Evolutionary conservation across 2,329 filamentous ascomycete genomes (phyloP).

Genomic region (Scytalidium sp.): DNA sequence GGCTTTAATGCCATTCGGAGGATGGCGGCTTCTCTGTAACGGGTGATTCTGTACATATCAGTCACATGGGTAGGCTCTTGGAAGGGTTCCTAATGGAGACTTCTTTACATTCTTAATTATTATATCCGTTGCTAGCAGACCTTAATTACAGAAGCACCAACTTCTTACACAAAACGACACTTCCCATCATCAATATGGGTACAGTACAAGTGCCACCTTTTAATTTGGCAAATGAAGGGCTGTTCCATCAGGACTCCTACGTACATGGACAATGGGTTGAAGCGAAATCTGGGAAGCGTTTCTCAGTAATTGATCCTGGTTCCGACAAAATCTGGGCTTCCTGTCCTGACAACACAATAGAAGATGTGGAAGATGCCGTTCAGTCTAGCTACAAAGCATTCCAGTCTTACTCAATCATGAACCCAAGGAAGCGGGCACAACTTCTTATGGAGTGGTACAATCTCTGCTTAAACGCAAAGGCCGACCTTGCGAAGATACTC

Average conservation of each 20-base stretch:
- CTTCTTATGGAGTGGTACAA: conserved; percentile 60
- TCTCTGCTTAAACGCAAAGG: conserved; percentile 54
- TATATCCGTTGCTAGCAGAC: too few relatives aligned
- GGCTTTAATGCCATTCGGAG: too few relatives aligned
- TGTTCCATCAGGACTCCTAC: conserved; percentile 52
- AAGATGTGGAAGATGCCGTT: conserved; percentile 61
- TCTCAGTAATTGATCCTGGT: conserved; percentile 49
- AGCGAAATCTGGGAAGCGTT: conserved; percentile 53
- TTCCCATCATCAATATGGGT: too few relatives aligned
- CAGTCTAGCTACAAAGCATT: conserved; percentile 59
- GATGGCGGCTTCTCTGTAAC: too few relatives aligned
- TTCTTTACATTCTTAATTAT: too few relatives aligned
- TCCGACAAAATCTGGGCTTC: conserved; percentile 38
- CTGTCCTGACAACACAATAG: conserved; percentile 39
- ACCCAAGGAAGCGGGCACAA: conserved; percentile 55
- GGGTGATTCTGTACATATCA: too few relatives aligned
- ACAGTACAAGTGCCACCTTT: too few relatives aligned
- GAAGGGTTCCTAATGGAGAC: too few relatives aligned
- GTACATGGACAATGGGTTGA: conserved; percentile 54
- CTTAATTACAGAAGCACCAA: too few relatives aligned
- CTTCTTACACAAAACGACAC: too few relatives aligned
- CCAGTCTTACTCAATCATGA: conserved; percentile 51
- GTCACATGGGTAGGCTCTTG: too few relatives aligned
- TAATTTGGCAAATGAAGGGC: conserved; percentile 22
- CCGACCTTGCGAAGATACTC: conserved; percentile 58